Evolutionary conservation across 441 rosid species (phyloP), one percentile per base, ranked within the genome.

Genomic region (Isatis lusitanica): DNA sequence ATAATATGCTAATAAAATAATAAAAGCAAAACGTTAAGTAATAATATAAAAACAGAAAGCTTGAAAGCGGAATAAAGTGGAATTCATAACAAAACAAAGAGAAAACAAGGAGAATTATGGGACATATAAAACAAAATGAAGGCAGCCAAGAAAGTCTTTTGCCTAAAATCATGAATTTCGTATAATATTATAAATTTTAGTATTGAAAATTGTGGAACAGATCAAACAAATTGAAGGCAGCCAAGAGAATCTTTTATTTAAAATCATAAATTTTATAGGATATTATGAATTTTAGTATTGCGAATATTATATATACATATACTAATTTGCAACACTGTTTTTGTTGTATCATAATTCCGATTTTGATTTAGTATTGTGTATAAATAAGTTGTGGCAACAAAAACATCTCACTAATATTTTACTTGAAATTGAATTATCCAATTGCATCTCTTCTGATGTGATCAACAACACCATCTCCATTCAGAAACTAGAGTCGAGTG

Each of bases 41-140:
- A 59, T 48, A 71, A 59, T 48, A 71, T 8, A 15, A 42, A 66
- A 51, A 70, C 30, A 44, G 24, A 68, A 75, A 64, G 28, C 10
- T n/a, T 18, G 26, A 33, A 60, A 77, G 10, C 4, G 42, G 77
- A 77, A 77, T 67, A 77, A 66, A 73, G 76, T 76, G n/a, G 60
- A 56, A 3, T 40, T 24, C 43, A 76, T 70, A 77, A 66, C 74
- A 60, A 61, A 77, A 67, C 80, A 77, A 71, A 52, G 47, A 66
- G 76, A 66, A 52, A 58, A 66, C 33, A 2, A 16, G 6, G 16
- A 31, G 63, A 55, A 70, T 31, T 11, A 36, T 64, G 43, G 40
- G 60, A 52, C 43, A 66, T 40, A 71, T 21, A 72, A 66, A 71
- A 66, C 73, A 50, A 76, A 65, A 13, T 39, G 70, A 64, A 64